Evolutionary conservation across 257 asterid genomes (phyloP).

Genomic region (Ajuga chamaepitys): DNA sequence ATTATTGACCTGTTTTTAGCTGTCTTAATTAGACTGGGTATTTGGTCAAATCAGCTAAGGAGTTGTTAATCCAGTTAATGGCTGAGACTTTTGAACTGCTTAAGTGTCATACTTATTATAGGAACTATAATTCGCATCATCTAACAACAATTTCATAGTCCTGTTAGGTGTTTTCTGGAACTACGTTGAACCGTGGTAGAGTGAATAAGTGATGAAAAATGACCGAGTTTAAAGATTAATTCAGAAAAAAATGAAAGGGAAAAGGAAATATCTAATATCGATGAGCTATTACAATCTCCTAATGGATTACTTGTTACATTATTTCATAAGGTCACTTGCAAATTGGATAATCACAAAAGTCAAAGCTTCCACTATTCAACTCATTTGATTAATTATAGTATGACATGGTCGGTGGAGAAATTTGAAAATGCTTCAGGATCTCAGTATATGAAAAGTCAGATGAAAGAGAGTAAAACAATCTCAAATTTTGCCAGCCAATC

Average conservation of each 20-base stretch:
- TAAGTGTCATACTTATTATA: background rate
- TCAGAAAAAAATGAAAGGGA: background rate
- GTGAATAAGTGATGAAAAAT: slow-evolving; percentile 4
- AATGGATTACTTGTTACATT: slow-evolving; percentile 7
- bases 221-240: background rate
- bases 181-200: background rate
- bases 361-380: slow-evolving; percentile 14
- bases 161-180: slow-evolving; percentile 4
- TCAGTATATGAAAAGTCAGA: slow-evolving; percentile 19
- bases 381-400: slow-evolving; percentile 11
- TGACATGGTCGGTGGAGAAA: slow-evolving; percentile 16
- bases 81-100: slow-evolving; percentile 5
- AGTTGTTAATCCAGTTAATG: background rate
- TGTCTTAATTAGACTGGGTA: background rate
- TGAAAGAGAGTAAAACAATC: slow-evolving; percentile 13
- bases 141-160: background rate
- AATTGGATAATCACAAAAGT: slow-evolving; percentile 20
- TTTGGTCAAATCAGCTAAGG: slow-evolving; percentile 10
- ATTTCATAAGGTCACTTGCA: slow-evolving; percentile 8
- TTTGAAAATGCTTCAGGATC: slow-evolving; percentile 4
- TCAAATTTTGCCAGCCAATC: background rate
- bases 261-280: background rate
- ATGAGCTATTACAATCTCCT: background rate
- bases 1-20: slow-evolving; percentile 12
- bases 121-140: background rate